Base-by-base conservation (phyloP, 2,329 filamentous ascomycete genomes). In the Colletotrichum kahawae region DNA sequence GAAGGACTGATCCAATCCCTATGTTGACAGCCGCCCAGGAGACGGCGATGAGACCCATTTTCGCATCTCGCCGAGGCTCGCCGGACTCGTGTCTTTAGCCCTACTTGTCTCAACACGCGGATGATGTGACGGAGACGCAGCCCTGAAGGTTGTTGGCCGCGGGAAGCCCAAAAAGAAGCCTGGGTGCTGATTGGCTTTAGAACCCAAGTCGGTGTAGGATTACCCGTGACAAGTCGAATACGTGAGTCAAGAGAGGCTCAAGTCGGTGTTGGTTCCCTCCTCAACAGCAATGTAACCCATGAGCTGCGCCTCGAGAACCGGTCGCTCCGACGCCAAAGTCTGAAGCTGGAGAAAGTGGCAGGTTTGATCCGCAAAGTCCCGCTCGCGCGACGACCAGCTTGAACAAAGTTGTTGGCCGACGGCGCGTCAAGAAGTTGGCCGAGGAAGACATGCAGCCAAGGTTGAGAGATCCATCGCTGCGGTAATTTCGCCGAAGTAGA, bases 161-260 rank as follows among this genome's bases (percentile, higher is more conserved):
- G 12, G 18, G 24, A n/a, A 38, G 27, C 24, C 14, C 34, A 43
- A 36, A 54, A 21, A 8, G 34, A 4, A 12, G n/a, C 1, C 27
- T 21, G 14, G 24, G 31, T 38, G 60, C 18, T 34, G 27, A 75
- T 67, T 63, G 56, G 63, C 33, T 7, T 24, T 13, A 59, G 34
- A 48, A n/a, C n/a, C 16, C 14, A 31, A 59, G 69, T 64, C 63
- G 69, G 63, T 67, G 56, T 57, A 70, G 24, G 72, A 29, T 14
- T 24, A 48, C 63, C 63, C 31, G 48, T 72, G 57, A 64, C 72
- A 57, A 48, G 59, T 21, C n/a, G 34, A 9, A 34, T 59, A 64
- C 72, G 56, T 72, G 72, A 75, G 68, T 72, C 72, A 64, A 63
- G 62, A 75, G 68, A 56, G 68, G 24, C 54, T 74, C 71, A 67